Evolutionary conservation across 306 rosid genomes (phyloP), one percentile per base, ranked within the genome.

Genomic region (Oxytropis ochrocephala): DNA sequence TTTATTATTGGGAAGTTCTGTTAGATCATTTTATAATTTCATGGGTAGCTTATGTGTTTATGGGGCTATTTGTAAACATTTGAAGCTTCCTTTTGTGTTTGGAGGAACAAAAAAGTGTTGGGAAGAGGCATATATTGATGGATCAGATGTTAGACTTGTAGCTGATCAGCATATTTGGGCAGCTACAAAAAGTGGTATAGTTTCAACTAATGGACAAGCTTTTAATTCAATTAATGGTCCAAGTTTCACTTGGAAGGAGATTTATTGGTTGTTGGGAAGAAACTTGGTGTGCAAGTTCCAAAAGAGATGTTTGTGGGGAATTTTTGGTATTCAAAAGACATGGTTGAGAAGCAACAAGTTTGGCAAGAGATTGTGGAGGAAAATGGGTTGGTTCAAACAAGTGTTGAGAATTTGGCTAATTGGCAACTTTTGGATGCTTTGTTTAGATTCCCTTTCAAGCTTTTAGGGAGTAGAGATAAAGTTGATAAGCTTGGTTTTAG

Each of bases 111-210:
- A 46, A n/a, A 76, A 76, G 39, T 86, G 97, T 64, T 94, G 97
- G 99, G 87, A 87, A 38, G 92, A 88, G 86, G 47, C 74, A 4
- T 88, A 66, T 64, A 87, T 94, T 47, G 96, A 94, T 64, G 96
- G 90, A 2, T 94, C 96, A 44, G 97, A 94, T 61, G 90, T 86
- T 46, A 81, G 99, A 75, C 85, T 87, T 33, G 97, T 89, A n/a
- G 95, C 96, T n/a, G 89, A 88, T 27, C 99, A 89, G 46, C 88
- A 94, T 58, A 75, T 94, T 39, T 91, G 99, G 97, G 92, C 85
- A 49, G 87, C 97, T 5, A 81, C 91, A 16, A 78, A 73, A 56
- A 48, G 48, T 53, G 74, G 19, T 14, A 6, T 24, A 33, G 19
- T 38, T 42, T 69, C 79, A 46, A 47, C 18, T 8, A 72, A 79